A percentile compares a stretch with the other conserved stretches of the same genome.
Conservation (phyloP, 257 asterid species). For the Salvia rosmarinus region DNA sequence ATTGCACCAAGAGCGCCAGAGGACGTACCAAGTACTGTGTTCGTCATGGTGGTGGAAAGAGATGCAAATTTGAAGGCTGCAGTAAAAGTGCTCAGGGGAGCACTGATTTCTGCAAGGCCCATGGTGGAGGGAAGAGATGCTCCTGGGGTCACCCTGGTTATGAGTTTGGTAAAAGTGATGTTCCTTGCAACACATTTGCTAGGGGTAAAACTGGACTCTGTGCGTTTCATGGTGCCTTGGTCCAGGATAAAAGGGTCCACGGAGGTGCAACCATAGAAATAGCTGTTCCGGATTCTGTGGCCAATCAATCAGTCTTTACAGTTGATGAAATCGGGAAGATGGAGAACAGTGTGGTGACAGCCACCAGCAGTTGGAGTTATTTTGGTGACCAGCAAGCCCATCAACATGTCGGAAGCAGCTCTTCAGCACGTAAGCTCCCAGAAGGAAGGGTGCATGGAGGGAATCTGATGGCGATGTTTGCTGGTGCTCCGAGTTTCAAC, state of each 20-base stretch:
- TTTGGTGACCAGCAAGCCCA: conserved; percentile 35
- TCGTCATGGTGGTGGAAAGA: conserved; percentile 95
- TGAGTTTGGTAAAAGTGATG: conserved; percentile 63
- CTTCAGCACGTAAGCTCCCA: conserved; percentile 48
- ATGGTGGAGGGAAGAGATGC: conserved; percentile 95
- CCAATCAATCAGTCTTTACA: conserved; percentile 31
- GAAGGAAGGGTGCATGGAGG: conserved; percentile 99
- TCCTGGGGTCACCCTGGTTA: conserved; percentile 79
- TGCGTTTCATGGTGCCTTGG: conserved; percentile 69
- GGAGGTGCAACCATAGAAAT: conserved; percentile 74
- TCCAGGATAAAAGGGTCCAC: conserved; percentile 87
- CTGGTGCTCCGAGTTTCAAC: conserved; percentile 42
- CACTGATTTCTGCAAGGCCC: conserved; percentile 95
- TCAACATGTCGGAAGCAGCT: conserved; percentile 40
- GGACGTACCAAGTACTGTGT: conserved; percentile 91
- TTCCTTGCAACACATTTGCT: conserved; percentile 68
- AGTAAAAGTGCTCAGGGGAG: conserved; percentile 98
- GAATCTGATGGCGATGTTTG: conserved; percentile 68
- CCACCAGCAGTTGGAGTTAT: conserved; percentile 41
- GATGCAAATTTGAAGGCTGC: conserved; percentile 76
- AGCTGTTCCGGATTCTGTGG: conserved; percentile 45
- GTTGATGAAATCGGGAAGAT: conserved; percentile 43
- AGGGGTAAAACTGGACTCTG: conserved; percentile 80
- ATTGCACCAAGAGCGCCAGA: conserved; percentile 92
- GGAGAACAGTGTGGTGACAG: conserved; percentile 38